Base-by-base conservation (phyloP, 257 asterid genomes). In the Parsonsia alboflavescens region DNA sequence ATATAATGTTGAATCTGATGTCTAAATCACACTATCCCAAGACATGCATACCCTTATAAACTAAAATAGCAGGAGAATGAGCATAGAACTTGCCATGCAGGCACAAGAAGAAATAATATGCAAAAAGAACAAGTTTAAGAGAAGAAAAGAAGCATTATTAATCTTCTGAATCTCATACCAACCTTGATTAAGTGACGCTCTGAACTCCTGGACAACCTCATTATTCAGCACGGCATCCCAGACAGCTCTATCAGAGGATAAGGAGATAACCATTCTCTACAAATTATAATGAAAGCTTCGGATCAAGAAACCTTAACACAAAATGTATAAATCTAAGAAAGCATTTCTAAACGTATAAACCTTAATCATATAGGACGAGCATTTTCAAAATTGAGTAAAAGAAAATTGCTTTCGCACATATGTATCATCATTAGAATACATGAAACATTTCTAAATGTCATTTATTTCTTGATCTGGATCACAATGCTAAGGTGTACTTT, bases 151-250 rank as follows among this genome's bases (percentile, higher is more conserved):
- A 1, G 68, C 22, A 9, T 12, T 5, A 6, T 1, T 39, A 10
- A 58, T 52, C 26, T 57, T 71, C 17, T 53, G 48, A 19, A 28
- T 2, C n/a, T 0, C 22, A 13, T 24, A 75, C 82, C 52, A 74
- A 88, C 92, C 94, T 84, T 74, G 83, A 46, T 33, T 64, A 52
- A 85, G 70, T 2, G 96, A 82, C 41, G 80, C 83, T 67, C 94
- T 82, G 71, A 93, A 85, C 81, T 91, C 96, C 78, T 75, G 86
- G 45, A 93, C 96, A 5, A 63, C 86, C 74, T 89, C 87, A 75
- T 91, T 89, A 80, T 87, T 90, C 84, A 88, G 57, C 59, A 93
- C 86, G 62, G 97, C 96, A 57, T 88, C 91, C 97, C 97, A 91
- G 50, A 89, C 86, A 0, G 97, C 93, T 75, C 75, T 79, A 78